Percentiles rank a stretch among this genome's conserved stretches.
These are phyloP conservation scores for Dryadomyces quercivorus DNA, from an alignment of 2,329 filamentous ascomycete genomes.

Conservation along the genomic window DNA sequence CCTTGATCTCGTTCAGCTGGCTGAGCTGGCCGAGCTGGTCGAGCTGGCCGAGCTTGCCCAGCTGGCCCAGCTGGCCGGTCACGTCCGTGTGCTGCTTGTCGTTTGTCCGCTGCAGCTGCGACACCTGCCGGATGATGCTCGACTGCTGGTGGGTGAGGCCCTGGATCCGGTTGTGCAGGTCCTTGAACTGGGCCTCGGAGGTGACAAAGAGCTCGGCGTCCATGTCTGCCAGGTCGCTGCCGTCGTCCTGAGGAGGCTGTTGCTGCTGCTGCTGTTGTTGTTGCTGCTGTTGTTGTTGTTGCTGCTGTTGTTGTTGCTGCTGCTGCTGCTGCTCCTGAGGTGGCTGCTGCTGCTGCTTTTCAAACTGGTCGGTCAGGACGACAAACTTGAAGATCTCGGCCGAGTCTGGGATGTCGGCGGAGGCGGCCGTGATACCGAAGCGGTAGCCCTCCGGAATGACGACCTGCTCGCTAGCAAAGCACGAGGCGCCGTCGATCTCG, in stretches of 20 bases:
- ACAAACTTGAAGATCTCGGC: conserved; percentile 87
- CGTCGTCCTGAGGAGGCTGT: conserved; percentile 11
- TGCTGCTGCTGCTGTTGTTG: conserved; percentile 8
- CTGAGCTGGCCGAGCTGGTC: conserved; percentile 7
- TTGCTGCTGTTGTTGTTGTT: conserved; percentile 5
- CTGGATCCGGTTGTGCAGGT: conserved; percentile 77
- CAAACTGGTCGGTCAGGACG: conserved; percentile 42
- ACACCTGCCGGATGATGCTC: conserved; percentile 46
- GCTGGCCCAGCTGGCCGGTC: conserved; percentile 30
- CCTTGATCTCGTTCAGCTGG: conserved; percentile 33
- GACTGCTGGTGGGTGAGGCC: conserved; percentile 56
- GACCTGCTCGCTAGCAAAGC: conserved; percentile 76
- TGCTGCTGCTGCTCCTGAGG: conserved; percentile 8
- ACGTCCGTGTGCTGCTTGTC: conserved; percentile 47
- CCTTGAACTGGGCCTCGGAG: conserved; percentile 57
- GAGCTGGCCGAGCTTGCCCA: no score
- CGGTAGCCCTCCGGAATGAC: conserved; percentile 67
- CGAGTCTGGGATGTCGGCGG: conserved; percentile 83
- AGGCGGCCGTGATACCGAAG: conserved; percentile 79
- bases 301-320: conserved; percentile 7
- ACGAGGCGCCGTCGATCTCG: conserved; percentile 64
- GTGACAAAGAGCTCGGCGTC: conserved; percentile 33
- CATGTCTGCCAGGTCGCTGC: conserved; percentile 32
- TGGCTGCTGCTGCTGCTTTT: background rate
- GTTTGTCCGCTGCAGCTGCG: conserved; percentile 34